Conservation (phyloP, 1,284 basidiomycete species). For the Pterulicium gracile region DNA sequence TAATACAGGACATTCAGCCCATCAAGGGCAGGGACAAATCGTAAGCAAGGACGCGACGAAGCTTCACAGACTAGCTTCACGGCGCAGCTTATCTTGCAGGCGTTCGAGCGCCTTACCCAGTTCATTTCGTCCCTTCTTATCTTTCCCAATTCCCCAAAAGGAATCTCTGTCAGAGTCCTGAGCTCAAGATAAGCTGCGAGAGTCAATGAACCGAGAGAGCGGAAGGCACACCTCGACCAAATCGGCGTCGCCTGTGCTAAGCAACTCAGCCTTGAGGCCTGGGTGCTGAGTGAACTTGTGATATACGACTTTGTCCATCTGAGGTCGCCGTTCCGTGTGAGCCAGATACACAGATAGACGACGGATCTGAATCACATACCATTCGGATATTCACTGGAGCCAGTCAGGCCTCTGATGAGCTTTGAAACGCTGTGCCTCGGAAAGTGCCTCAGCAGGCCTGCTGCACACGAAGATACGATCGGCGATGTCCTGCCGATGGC, state of each 20-base stretch:
- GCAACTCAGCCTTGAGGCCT: slow-evolving; percentile 23
- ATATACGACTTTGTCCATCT: slow-evolving; percentile 29
- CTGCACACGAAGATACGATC: slow-evolving; percentile 28
- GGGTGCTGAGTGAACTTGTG: slow-evolving; percentile 32
- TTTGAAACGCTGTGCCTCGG: slow-evolving; percentile 26
- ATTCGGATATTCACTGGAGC: slow-evolving; percentile 21
- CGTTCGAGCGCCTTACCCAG: slow-evolving; percentile 31
- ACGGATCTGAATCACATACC: slow-evolving; percentile 14
- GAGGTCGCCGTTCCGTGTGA: background rate
- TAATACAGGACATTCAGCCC: too few species aligned
- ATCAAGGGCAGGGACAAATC: too few species aligned
- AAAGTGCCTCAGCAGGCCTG: slow-evolving; percentile 23
- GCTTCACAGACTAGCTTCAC: too few species aligned
- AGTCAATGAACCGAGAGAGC: slow-evolving; percentile 3
- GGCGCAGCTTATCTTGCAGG: slow-evolving; percentile 20
- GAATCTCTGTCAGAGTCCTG: slow-evolving; percentile 27
- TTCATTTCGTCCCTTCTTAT: slow-evolving; percentile 28
- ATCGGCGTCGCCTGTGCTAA: slow-evolving; percentile 24
- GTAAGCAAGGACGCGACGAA: too few species aligned
- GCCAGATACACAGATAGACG: background rate
- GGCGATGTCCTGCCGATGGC: slow-evolving; percentile 23
- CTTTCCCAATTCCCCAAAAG: slow-evolving; percentile 32
- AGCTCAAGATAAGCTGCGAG: background rate
- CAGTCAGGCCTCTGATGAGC: slow-evolving; percentile 26
- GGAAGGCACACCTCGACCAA: slow-evolving; percentile 19